Evolutionary conservation across 768 basidiomycete species (phyloP).

Genomic region (Coprinopsis strossmayeri): DNA sequence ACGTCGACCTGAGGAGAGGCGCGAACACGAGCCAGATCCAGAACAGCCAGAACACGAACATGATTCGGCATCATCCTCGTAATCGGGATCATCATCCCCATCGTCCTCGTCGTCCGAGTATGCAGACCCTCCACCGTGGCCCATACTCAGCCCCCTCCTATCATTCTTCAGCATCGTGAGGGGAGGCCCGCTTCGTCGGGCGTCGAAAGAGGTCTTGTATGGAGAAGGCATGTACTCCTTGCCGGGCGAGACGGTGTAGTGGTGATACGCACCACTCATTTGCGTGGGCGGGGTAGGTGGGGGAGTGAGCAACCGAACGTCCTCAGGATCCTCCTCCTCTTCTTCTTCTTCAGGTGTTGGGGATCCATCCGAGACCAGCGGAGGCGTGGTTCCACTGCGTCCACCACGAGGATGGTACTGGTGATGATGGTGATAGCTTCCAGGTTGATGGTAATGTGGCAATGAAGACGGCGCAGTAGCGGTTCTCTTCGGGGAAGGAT

Average conservation of each 20-base stretch:
- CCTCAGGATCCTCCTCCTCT: constrained; percentile 9
- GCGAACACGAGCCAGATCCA: neutral
- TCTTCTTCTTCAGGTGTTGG: constrained; percentile 9
- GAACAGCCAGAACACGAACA: neutral
- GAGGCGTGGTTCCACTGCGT: constrained; percentile 11
- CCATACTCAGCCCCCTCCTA: neutral
- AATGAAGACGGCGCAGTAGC: neutral
- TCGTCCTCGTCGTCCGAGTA: neutral
- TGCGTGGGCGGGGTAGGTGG: constrained; percentile 12
- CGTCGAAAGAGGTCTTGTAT: constrained; percentile 1
- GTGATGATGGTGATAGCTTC: constrained; percentile 3
- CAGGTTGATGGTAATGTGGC: neutral
- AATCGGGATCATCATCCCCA: constrained; percentile 4
- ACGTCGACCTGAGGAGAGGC: neutral
- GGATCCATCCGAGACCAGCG: constrained; percentile 12
- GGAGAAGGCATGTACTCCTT: constrained; percentile 7
- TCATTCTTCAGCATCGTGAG: neutral
- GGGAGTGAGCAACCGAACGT: constrained; percentile 12
- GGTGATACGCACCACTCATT: neutral
- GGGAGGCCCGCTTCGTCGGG: neutral
- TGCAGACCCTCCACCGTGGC: neutral
- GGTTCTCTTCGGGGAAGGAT: constrained; percentile 1
- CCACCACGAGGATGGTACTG: constrained; percentile 4
- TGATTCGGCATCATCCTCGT: neutral
- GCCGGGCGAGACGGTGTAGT: neutral